phyloP scores from a whole-genome alignment of 768 basidiomycete species.

The Trametopsis cervina region DNA sequence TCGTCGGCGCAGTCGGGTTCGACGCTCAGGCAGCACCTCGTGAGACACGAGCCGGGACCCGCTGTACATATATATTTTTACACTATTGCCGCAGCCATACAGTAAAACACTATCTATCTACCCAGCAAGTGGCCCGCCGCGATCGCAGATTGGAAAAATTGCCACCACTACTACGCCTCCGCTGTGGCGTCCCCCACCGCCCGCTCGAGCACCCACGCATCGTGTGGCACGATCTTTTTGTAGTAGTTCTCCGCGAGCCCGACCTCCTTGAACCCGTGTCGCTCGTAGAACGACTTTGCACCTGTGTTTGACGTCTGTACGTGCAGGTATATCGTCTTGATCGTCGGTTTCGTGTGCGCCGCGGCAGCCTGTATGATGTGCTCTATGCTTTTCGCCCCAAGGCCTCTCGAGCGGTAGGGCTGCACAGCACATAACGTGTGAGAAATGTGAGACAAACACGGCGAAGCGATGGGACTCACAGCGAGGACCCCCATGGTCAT shows the following conservation, averaged over 20 bases:
- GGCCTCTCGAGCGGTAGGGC: conserved; percentile 78
- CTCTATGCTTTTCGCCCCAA: conserved; percentile 70
- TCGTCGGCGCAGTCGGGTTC: too few relatives aligned
- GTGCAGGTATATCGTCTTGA: conserved; percentile 72
- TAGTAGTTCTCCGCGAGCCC: conserved; percentile 71
- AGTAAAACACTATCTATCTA: too few relatives aligned
- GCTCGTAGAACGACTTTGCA: conserved; percentile 79
- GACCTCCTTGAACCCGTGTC: conserved; percentile 70
- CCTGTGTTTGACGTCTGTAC: conserved; percentile 78
- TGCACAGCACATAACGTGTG: conserved; percentile 21
- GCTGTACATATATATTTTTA: too few relatives aligned
- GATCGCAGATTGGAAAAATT: neutral
- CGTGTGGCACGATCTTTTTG: conserved; percentile 80
- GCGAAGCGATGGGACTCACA: conserved; percentile 44
- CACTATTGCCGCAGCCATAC: too few relatives aligned
- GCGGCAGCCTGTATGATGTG: conserved; percentile 60
- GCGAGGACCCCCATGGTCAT: conserved; percentile 92
- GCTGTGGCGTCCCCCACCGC: conserved; percentile 24
- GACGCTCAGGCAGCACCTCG: too few relatives aligned
- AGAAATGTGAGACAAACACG: conserved; percentile 2
- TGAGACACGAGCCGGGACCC: too few relatives aligned
- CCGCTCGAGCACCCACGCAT: conserved; percentile 84
- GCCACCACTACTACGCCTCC: neutral
- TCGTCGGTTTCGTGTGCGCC: conserved; percentile 49
- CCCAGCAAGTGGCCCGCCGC: too few relatives aligned